phyloP scores from a whole-genome alignment of 2,329 filamentous ascomycete genomes.

The Neofusicoccum cordaticola region DNA sequence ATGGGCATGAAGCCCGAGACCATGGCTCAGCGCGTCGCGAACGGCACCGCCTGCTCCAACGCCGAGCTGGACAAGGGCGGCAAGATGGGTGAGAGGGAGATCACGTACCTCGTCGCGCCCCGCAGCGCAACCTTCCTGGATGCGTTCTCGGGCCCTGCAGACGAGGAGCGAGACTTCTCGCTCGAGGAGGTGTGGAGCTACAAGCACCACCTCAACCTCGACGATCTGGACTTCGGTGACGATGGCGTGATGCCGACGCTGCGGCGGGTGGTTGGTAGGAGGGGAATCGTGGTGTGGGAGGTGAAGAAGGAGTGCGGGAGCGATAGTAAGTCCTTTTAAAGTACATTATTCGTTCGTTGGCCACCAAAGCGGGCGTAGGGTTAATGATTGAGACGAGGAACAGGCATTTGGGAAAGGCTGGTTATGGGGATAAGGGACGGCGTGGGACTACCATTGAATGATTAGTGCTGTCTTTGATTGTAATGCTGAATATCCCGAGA shows the following conservation, averaged over 20 bases:
- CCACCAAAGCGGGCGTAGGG: neutral
- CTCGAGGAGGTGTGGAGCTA: constrained; percentile 71
- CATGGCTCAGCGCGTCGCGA: constrained; percentile 58
- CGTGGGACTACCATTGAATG: neutral
- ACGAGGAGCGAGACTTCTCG: constrained; percentile 45
- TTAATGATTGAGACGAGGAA: neutral
- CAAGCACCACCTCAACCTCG: constrained; percentile 67
- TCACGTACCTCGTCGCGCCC: constrained; percentile 63
- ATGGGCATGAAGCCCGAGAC: constrained; percentile 66
- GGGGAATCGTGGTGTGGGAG: constrained; percentile 46
- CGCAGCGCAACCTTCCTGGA: constrained; percentile 69
- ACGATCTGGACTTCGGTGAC: constrained; percentile 75
- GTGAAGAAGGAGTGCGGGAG: constrained; percentile 37
- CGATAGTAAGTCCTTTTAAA: neutral
- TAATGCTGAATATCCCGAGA: neutral
- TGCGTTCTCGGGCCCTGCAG: constrained; percentile 36
- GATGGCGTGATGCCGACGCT: constrained; percentile 74
- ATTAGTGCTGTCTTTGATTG: neutral
- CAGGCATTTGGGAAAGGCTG: neutral
- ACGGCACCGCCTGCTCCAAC: constrained; percentile 62
- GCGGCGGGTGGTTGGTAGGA: constrained; percentile 57
- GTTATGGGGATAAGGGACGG: neutral
- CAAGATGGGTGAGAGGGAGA: constrained; percentile 52
- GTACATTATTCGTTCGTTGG: neutral
- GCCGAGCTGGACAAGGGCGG: constrained; percentile 32